Evolutionary conservation across 202 grass and related monocot genomes (phyloP), one percentile per base, ranked within the genome.

Genomic region (Hordeum pubiflorum): DNA sequence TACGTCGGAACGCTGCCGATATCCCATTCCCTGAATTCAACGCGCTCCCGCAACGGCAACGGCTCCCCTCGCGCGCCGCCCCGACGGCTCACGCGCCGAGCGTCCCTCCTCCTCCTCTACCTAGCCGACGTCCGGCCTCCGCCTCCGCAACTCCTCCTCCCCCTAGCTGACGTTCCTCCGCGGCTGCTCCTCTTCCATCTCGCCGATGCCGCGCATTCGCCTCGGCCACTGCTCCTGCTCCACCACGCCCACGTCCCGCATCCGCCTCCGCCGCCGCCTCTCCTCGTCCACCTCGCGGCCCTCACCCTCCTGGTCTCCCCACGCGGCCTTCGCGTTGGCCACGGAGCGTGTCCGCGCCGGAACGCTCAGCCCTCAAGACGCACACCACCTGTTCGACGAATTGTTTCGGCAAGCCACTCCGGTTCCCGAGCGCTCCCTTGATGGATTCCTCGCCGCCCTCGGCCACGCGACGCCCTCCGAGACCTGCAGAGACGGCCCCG

Each of bases 311-410:
- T 48, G 68, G 40, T 24, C 4, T 20, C 41, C 68, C 1, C 0
- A 15, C 0, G 40, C 38, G 23, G 68, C 41, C 22, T 72, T 48
- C 2, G 23, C 41, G 18, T n/a, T 2, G 27, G 27, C 52, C 46
- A 75, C 17, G 2, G 5, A 71, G n/a, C 78, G 64, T 1, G 8
- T n/a, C 6, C 34, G 34, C 6, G 40, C 43, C 0, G 43, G 43
- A 6, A 36, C 17, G 15, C 58, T 48, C 15, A 60, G 39, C 24
- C n/a, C 0, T 22, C 5, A 81, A 2, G 78, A 81, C 9, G 36
- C 78, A 3, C 65, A 37, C 78, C 9, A 43, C 46, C 63, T 80
- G 78, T 69, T 80, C 63, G 63, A 69, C 20, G 63, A 39, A 80
- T 69, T 80, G 78, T 46, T 63, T 0, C 0, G 12, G 3, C 36